Conservation (phyloP, 2,329 filamentous ascomycete genomes). For the Bipolaris zeicola region DNA sequence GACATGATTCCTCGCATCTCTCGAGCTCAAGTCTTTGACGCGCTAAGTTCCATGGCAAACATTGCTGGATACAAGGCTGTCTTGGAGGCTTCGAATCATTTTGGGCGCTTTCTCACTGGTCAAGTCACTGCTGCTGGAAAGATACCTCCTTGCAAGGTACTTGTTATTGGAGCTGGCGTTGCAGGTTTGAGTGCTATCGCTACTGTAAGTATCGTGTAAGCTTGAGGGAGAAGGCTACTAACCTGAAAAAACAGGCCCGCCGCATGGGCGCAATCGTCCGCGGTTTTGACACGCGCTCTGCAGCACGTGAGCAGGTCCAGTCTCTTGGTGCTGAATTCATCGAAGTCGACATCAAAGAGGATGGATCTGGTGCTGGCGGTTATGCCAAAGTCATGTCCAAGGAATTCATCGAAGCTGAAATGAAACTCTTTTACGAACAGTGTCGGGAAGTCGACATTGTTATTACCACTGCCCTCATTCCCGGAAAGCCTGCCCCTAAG, state of each 20-base stretch:
- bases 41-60: slow-evolving; percentile 90
- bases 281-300: slow-evolving; percentile 89
- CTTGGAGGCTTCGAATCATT: slow-evolving; percentile 85
- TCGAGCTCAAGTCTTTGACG: slow-evolving; percentile 85
- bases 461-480: slow-evolving; percentile 90
- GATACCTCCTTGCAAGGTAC: slow-evolving; percentile 87
- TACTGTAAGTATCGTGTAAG: slow-evolving; percentile 57
- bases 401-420: slow-evolving; percentile 89
- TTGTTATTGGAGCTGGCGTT: slow-evolving; percentile 89
- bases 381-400: slow-evolving; percentile 96
- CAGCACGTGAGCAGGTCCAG: slow-evolving; percentile 85
- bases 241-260: slow-evolving; percentile 59
- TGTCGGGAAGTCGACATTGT: slow-evolving; percentile 89
- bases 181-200: slow-evolving; percentile 88
- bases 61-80: slow-evolving; percentile 94
- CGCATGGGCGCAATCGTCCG: slow-evolving; percentile 88
- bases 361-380: slow-evolving; percentile 81
- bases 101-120: slow-evolving; percentile 85
- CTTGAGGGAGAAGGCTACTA: slow-evolving; percentile 1
- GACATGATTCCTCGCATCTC: slow-evolving; percentile 92
- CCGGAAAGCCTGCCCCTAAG: slow-evolving; percentile 80
- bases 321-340: slow-evolving; percentile 89
- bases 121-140: slow-evolving; percentile 89
- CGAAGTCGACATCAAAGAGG: slow-evolving; percentile 83
- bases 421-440: slow-evolving; percentile 90